Percentiles rank a stretch among this genome's conserved stretches.
Conservation (phyloP, 768 basidiomycete species). For the Pleurotus salmoneostramineus region DNA sequence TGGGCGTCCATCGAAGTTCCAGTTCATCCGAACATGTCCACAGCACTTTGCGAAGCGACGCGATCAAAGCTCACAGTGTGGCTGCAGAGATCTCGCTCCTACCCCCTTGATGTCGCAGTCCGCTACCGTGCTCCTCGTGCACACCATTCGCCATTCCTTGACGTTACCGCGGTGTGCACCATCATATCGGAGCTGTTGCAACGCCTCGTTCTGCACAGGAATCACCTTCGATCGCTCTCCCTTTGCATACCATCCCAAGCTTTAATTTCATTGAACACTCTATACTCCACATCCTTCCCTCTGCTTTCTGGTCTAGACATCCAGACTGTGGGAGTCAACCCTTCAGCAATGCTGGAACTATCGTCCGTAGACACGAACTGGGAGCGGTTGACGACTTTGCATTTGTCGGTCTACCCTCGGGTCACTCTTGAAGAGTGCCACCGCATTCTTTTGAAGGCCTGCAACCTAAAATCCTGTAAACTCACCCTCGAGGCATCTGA, state of each 20-base stretch:
- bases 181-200: not conserved
- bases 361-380: not conserved
- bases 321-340: not conserved
- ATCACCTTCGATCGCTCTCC: not conserved
- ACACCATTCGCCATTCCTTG: not conserved
- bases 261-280: not conserved
- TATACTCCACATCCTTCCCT: not conserved
- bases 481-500: not conserved
- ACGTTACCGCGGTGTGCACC: not conserved
- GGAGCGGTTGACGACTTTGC: not conserved
- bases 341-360: not conserved
- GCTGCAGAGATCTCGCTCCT: not conserved
- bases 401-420: not conserved
- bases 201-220: not conserved
- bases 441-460: not conserved
- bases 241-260: not conserved
- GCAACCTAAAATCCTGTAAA: not conserved
- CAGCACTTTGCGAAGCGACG: not conserved
- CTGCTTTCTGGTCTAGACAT: not conserved
- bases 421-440: not conserved
- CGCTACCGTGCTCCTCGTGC: not conserved
- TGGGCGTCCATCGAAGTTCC: constrained; percentile 2
- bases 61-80: not conserved
- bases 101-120: not conserved
- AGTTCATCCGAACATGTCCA: not conserved